Conservation (phyloP, 2,329 filamentous ascomycete genomes). For the Beauveria caledonica region DNA sequence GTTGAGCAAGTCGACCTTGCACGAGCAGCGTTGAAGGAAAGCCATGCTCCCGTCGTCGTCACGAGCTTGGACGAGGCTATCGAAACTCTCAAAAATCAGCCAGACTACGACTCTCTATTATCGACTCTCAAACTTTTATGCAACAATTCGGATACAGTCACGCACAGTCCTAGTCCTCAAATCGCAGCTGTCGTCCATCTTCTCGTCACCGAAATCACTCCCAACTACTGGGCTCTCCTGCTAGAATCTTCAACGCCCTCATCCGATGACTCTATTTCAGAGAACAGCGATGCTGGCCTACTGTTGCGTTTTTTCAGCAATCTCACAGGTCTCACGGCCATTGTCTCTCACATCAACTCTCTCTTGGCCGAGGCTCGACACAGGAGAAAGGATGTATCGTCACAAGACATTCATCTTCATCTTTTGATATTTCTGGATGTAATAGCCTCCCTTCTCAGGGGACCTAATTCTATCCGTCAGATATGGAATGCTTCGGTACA, state of each 20-base stretch:
- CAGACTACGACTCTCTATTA: constrained; percentile 49
- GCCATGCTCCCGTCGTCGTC: constrained; percentile 7
- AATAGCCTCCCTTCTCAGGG: constrained; percentile 32
- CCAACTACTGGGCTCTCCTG: constrained; percentile 72
- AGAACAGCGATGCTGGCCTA: constrained; percentile 32
- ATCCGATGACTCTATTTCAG: constrained; percentile 9
- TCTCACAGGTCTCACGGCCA: constrained; percentile 68
- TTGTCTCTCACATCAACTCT: constrained; percentile 59
- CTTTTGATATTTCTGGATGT: constrained; percentile 37
- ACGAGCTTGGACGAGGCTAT: constrained; percentile 43
- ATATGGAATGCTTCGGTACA: constrained; percentile 31
- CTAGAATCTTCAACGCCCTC: constrained; percentile 30
- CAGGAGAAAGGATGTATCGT: constrained; percentile 27
- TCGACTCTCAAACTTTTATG: constrained; percentile 45
- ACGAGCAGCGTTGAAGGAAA: not conserved
- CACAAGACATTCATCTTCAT: constrained; percentile 35
- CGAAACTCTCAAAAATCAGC: constrained; percentile 53
- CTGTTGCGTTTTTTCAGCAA: constrained; percentile 62
- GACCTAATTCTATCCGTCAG: constrained; percentile 25
- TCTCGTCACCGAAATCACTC: constrained; percentile 65
- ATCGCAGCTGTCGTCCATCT: constrained; percentile 68
- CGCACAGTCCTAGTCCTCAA: constrained; percentile 47
- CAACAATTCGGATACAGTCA: constrained; percentile 15
- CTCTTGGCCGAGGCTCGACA: constrained; percentile 45
- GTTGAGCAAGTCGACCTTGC: constrained; percentile 10